These are phyloP conservation scores for Arachis stenosperma DNA, from an alignment of 306 rosid genomes.

Conservation along the genomic window DNA sequence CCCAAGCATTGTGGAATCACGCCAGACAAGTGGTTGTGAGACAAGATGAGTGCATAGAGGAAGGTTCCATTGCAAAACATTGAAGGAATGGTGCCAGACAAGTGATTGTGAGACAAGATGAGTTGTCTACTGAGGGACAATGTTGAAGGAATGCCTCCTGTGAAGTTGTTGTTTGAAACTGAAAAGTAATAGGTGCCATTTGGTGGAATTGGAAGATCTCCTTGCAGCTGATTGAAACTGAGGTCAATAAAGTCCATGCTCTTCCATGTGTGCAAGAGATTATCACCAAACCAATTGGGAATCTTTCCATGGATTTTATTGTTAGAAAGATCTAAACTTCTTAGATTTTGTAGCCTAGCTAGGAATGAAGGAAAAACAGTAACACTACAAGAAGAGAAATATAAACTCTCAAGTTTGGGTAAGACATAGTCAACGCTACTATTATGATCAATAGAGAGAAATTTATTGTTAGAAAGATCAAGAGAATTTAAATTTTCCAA, in stretches of 20 bases:
- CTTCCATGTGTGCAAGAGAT: slow-evolving; percentile 9
- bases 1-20: slow-evolving; percentile 40
- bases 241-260: fast-evolving
- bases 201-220: slow-evolving; percentile 33
- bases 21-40: slow-evolving; percentile 29
- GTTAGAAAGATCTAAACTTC: background rate
- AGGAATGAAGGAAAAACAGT: slow-evolving; percentile 36
- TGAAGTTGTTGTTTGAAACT: slow-evolving; percentile 42
- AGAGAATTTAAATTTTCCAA: fast-evolving
- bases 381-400: slow-evolving; percentile 28
- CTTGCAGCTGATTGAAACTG: slow-evolving; percentile 41
- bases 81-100: too few relatives aligned
- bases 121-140: too few relatives aligned
- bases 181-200: background rate
- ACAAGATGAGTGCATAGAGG: background rate
- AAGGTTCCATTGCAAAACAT: slow-evolving; percentile 31
- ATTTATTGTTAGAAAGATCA: slow-evolving; percentile 6
- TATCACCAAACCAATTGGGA: slow-evolving; percentile 36
- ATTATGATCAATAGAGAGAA: background rate
- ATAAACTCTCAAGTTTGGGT: background rate
- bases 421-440: background rate
- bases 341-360: background rate
- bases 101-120: too few relatives aligned
- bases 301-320: slow-evolving; percentile 29
- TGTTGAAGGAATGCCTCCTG: slow-evolving; percentile 5